A percentile compares a stretch with the other conserved stretches of the same genome.
These are phyloP conservation scores for Rozella allomycis DNA, from an alignment of 371 early-diverging fungal genomes.

Conservation along the genomic window DNA sequence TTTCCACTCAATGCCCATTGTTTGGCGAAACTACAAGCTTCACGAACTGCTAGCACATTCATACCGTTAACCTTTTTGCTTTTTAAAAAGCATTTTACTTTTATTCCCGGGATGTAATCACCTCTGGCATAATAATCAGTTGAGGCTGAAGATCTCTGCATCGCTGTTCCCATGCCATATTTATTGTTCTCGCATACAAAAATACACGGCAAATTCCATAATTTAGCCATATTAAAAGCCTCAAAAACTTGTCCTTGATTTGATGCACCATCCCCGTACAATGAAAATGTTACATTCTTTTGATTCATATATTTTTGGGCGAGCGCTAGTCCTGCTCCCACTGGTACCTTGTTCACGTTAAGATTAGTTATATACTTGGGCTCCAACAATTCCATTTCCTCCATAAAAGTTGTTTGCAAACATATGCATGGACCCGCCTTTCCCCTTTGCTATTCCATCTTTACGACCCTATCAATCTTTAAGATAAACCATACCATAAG, in stretches of 20 bases:
- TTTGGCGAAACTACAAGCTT: slow-evolving; percentile 60
- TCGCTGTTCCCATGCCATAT: slow-evolving; percentile 98
- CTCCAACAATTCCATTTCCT: slow-evolving; percentile 99
- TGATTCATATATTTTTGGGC: slow-evolving; percentile 73
- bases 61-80: slow-evolving; percentile 73
- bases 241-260: slow-evolving; percentile 99
- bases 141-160: slow-evolving; percentile 68
- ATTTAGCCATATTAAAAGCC: slow-evolving; percentile 96
- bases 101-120: slow-evolving; percentile 88
- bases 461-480: too few species aligned
- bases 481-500: too few species aligned
- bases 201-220: slow-evolving; percentile 89
- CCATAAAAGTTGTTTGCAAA: slow-evolving; percentile 92
- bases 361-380: slow-evolving; percentile 37
- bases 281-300: slow-evolving; percentile 56
- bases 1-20: slow-evolving; percentile 59
- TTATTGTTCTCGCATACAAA: slow-evolving; percentile 98
- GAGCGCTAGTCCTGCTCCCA: slow-evolving; percentile 93
- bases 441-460: slow-evolving; percentile 84
- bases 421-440: slow-evolving; percentile 99
- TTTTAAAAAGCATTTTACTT: too few species aligned
- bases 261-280: slow-evolving; percentile 98
- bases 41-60: slow-evolving; percentile 79
- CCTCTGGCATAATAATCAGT: slow-evolving; percentile 88
- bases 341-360: slow-evolving; percentile 33